These are phyloP conservation scores for Aurinia saxatilis DNA, from an alignment of 345 rosid species.

Conservation along the genomic window DNA sequence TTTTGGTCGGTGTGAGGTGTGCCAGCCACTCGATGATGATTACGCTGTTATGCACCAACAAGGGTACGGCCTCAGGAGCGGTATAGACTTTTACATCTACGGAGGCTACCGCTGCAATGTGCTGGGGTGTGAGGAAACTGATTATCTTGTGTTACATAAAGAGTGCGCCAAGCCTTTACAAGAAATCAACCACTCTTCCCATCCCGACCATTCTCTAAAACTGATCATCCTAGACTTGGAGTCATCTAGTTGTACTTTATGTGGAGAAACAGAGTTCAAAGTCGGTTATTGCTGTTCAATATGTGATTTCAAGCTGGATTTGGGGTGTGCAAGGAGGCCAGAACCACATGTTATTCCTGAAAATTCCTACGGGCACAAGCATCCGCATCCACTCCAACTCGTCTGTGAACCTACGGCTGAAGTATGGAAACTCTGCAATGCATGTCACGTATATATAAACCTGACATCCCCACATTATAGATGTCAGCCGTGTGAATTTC, in stretches of 20 bases:
- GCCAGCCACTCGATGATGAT: neutral
- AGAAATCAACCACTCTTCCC: constrained; percentile 4
- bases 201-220: constrained; percentile 5
- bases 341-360: neutral
- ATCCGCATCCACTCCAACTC: neutral
- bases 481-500: neutral
- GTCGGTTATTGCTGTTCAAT: neutral
- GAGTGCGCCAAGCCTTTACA: neutral
- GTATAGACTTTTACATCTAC: neutral
- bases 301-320: constrained; percentile 8
- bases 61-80: too few species aligned
- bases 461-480: neutral
- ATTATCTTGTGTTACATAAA: constrained; percentile 3
- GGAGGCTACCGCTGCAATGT: constrained; percentile 19
- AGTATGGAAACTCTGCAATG: neutral
- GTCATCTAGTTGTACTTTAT: neutral
- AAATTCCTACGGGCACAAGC: neutral
- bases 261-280: neutral
- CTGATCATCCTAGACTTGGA: neutral
- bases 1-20: neutral
- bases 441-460: neutral
- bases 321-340: neutral
- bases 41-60: neutral
- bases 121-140: neutral
- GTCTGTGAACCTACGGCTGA: too few species aligned